These are phyloP conservation scores for Lepidium sativum DNA, from an alignment of 345 rosid species.

Conservation along the genomic window DNA sequence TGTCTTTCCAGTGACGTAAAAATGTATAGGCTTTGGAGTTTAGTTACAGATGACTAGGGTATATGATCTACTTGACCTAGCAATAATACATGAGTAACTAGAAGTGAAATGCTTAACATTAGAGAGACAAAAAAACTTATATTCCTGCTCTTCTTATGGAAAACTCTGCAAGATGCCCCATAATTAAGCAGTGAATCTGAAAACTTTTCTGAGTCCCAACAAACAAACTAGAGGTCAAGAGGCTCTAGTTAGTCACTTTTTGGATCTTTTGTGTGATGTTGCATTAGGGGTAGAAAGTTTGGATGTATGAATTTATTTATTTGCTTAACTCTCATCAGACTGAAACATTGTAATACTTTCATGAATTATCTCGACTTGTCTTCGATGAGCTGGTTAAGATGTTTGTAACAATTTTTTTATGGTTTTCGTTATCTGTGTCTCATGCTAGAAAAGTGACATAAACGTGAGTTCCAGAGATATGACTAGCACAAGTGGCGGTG, in stretches of 20 bases:
- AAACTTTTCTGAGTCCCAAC: background rate
- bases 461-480: slow-evolving; percentile 10
- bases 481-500: slow-evolving; percentile 8
- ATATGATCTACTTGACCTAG: background rate
- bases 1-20: background rate
- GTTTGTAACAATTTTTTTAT: background rate
- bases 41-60: background rate
- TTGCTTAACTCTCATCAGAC: no score
- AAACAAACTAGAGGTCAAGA: background rate
- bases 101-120: background rate
- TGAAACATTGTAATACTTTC: background rate
- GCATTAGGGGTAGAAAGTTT: background rate
- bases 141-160: background rate
- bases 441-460: slow-evolving; percentile 22
- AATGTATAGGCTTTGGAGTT: slow-evolving; percentile 1
- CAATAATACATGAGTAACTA: background rate
- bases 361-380: no score
- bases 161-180: background rate
- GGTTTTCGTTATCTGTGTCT: background rate
- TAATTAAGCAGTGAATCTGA: background rate
- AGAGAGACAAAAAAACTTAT: background rate
- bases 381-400: background rate
- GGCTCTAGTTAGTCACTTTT: background rate
- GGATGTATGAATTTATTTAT: background rate
- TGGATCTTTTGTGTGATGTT: slow-evolving; percentile 1